Evolutionary conservation across 1,139 yeast species (phyloP).

Genomic region (Kurtzmaniella quercitrusa): DNA sequence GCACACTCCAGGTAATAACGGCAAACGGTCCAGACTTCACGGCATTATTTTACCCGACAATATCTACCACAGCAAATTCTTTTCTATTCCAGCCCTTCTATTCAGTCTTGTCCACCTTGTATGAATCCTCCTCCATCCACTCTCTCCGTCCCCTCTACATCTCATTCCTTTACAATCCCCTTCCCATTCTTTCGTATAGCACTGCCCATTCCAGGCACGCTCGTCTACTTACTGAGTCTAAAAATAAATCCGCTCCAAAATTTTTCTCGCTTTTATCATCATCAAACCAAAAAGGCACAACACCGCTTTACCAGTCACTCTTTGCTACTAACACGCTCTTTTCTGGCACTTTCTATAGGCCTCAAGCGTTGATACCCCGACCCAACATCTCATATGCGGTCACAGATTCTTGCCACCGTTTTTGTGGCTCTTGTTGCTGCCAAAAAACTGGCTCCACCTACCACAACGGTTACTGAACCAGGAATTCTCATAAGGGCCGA

Average conservation of each 20-base stretch:
- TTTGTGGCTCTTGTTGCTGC: not conserved
- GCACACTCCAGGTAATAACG: too few species aligned
- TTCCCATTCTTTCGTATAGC: not conserved
- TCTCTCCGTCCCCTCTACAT: not conserved
- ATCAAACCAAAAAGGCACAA: not conserved
- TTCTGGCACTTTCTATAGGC: not conserved
- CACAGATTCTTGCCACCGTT: not conserved
- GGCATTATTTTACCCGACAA: too few species aligned
- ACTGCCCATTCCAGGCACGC: not conserved
- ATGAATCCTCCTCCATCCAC: too few species aligned
- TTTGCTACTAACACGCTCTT: not conserved
- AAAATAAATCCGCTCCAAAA: not conserved
- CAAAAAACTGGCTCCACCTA: not conserved
- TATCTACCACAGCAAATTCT: too few species aligned
- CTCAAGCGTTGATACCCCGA: not conserved
- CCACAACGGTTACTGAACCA: not conserved
- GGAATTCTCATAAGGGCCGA: not conserved
- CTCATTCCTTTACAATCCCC: not conserved
- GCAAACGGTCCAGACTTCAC: too few species aligned
- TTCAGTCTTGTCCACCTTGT: too few species aligned
- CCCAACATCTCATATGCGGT: not conserved
- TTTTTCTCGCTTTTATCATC: not conserved
- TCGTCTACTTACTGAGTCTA: not conserved
- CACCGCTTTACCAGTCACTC: not conserved
- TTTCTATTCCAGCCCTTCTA: too few species aligned